Conservation (phyloP, 2,329 filamentous ascomycete genomes). For the Chalaropsis ovoidea region DNA sequence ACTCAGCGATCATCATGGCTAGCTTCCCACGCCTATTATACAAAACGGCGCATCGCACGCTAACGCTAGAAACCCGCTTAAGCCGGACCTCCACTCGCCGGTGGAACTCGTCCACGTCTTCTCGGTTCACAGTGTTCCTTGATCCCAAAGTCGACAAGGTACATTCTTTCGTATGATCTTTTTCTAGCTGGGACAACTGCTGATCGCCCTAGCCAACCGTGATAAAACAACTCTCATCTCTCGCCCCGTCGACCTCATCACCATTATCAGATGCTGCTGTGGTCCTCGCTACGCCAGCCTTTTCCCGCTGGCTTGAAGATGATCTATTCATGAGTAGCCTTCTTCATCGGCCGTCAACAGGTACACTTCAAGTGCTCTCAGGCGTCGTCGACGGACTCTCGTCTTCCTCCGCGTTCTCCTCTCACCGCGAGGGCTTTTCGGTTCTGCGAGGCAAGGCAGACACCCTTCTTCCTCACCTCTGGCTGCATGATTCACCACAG, state of each 20-base stretch:
- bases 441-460: slow-evolving; percentile 21
- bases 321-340: slow-evolving; percentile 33
- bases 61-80: background rate
- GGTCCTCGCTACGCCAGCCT: slow-evolving; percentile 41
- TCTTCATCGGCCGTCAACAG: slow-evolving; percentile 24
- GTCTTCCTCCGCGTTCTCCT: slow-evolving; percentile 29
- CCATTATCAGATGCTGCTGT: slow-evolving; percentile 29
- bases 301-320: slow-evolving; percentile 42
- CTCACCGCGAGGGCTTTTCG: slow-evolving; percentile 23
- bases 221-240: slow-evolving; percentile 2
- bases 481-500: slow-evolving; percentile 1
- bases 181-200: background rate
- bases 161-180: background rate
- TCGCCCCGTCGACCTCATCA: background rate
- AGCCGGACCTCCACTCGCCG: background rate
- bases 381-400: slow-evolving; percentile 49
- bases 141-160: slow-evolving; percentile 11
- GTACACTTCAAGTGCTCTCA: slow-evolving; percentile 40
- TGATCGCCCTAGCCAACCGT: slow-evolving; percentile 13
- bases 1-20: background rate
- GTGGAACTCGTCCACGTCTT: slow-evolving; percentile 16
- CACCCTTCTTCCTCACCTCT: slow-evolving; percentile 22
- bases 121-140: slow-evolving; percentile 5
- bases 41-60: background rate
- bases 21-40: background rate